Conservation (phyloP, 2,329 filamentous ascomycete genomes). For the Neurospora sp. region DNA sequence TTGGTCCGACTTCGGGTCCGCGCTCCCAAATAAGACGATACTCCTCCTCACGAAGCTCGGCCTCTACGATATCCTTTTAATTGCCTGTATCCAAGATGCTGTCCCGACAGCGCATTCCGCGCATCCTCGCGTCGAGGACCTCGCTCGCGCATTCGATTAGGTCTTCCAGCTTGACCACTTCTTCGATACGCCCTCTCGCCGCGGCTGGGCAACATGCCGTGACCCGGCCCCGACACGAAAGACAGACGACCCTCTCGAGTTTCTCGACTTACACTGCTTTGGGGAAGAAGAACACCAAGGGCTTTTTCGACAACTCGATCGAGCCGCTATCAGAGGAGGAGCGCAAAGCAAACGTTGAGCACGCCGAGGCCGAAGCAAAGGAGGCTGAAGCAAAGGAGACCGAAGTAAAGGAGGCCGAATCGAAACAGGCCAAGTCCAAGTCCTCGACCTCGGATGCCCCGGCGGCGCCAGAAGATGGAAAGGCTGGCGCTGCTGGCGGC, state of each 20-base stretch:
- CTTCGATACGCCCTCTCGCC: slow-evolving; percentile 8
- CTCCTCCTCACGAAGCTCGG: neutral
- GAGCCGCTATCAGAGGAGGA: slow-evolving; percentile 45
- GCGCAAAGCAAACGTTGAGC: slow-evolving; percentile 39
- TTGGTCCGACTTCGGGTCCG: neutral
- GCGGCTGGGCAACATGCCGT: slow-evolving; percentile 8
- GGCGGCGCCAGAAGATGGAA: slow-evolving; percentile 38
- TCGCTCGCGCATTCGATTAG: slow-evolving; percentile 6
- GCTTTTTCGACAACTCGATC: slow-evolving; percentile 40
- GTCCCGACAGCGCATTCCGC: slow-evolving; percentile 16
- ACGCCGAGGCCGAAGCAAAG: slow-evolving; percentile 33
- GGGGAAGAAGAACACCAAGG: slow-evolving; percentile 32
- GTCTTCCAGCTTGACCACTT: slow-evolving; percentile 9
- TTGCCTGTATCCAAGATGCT: slow-evolving; percentile 13
- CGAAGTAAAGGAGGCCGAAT: slow-evolving; percentile 35
- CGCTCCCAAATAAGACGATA: neutral
- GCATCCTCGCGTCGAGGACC: slow-evolving; percentile 12
- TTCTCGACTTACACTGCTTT: slow-evolving; percentile 29
- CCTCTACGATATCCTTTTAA: neutral
- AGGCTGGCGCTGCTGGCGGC: slow-evolving; percentile 47
- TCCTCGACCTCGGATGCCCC: slow-evolving; percentile 29
- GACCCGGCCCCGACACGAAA: slow-evolving; percentile 4
- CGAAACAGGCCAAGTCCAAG: slow-evolving; percentile 34
- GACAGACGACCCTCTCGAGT: slow-evolving; percentile 12
- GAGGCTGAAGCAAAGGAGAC: slow-evolving; percentile 32